A percentile compares a stretch with the other conserved stretches of the same genome.
Conservation (phyloP, 345 rosid species). For the Adansonia digitata region DNA sequence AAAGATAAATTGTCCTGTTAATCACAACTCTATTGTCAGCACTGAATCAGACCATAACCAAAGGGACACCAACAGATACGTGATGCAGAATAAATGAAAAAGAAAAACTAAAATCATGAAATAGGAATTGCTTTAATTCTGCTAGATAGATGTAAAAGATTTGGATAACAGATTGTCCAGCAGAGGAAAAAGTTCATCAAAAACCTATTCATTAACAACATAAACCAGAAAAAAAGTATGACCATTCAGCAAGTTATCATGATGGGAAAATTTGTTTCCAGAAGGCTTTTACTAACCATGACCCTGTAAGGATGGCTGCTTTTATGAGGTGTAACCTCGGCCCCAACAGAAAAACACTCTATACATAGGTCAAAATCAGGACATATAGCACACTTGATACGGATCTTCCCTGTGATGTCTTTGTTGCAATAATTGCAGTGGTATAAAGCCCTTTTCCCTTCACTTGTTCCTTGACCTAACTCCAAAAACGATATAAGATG, state of each 20-base stretch:
- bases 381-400: constrained; percentile 88
- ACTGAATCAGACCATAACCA: not conserved
- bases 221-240: not conserved
- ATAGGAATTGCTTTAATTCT: not conserved
- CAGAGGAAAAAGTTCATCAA: not conserved
- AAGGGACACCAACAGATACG: not conserved
- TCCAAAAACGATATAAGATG: constrained; percentile 12
- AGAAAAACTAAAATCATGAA: not conserved
- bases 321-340: constrained; percentile 86
- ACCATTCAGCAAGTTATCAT: not conserved
- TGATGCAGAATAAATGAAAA: not conserved
- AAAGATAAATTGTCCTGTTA: constrained; percentile 81
- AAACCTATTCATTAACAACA: not conserved
- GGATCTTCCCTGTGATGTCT: constrained; percentile 83
- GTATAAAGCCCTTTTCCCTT: constrained; percentile 80
- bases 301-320: constrained; percentile 83
- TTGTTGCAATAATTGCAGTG: constrained; percentile 98
- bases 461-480: constrained; percentile 68
- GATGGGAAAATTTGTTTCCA: not conserved
- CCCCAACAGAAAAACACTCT: constrained; percentile 95
- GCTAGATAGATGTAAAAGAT: not conserved
- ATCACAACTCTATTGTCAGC: constrained; percentile 1
- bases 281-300: constrained; percentile 59
- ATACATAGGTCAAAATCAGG: constrained; percentile 96
- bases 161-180: not conserved